phyloP scores from a whole-genome alignment of 129 eudicot genomes.

The Chrysanthemum seticuspe region DNA sequence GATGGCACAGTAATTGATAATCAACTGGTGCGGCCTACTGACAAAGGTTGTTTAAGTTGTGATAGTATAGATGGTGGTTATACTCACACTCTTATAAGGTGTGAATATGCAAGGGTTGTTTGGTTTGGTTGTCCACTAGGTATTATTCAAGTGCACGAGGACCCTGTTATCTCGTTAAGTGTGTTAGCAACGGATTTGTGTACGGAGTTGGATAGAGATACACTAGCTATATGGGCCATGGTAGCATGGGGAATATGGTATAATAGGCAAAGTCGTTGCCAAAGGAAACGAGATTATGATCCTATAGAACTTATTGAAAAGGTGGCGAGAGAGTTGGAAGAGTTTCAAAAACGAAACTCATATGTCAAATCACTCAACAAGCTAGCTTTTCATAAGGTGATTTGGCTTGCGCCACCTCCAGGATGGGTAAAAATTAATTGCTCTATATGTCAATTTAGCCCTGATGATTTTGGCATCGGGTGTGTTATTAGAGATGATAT shows the following conservation, averaged over 20 bases:
- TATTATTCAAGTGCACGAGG: not conserved
- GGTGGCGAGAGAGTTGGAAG: not conserved
- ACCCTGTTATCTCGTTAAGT: conserved; percentile 3
- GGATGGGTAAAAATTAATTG: conserved; percentile 14
- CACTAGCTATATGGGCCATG: conserved; percentile 12
- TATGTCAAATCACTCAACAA: not conserved
- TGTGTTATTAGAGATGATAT: conserved; percentile 22
- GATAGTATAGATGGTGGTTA: conserved; percentile 10
- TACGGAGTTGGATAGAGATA: not conserved
- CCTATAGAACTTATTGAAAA: not conserved
- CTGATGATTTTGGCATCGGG: not conserved
- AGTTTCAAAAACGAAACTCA: not conserved
- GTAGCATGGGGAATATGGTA: conserved; percentile 22
- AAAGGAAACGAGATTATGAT: not conserved
- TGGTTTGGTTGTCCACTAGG: conserved; percentile 10
- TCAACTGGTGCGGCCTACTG: not conserved
- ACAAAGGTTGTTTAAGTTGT: not conserved
- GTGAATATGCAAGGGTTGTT: conserved; percentile 13
- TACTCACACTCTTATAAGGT: conserved; percentile 11
- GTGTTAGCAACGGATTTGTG: not conserved
- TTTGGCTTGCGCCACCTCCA: conserved; percentile 18
- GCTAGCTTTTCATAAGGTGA: not conserved
- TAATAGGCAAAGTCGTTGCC: conserved; percentile 11
- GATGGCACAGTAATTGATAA: not conserved
- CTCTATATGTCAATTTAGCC: not conserved